phyloP scores from a whole-genome alignment of 106 monocot species.

The Phalaenopsis equestris region DNA sequence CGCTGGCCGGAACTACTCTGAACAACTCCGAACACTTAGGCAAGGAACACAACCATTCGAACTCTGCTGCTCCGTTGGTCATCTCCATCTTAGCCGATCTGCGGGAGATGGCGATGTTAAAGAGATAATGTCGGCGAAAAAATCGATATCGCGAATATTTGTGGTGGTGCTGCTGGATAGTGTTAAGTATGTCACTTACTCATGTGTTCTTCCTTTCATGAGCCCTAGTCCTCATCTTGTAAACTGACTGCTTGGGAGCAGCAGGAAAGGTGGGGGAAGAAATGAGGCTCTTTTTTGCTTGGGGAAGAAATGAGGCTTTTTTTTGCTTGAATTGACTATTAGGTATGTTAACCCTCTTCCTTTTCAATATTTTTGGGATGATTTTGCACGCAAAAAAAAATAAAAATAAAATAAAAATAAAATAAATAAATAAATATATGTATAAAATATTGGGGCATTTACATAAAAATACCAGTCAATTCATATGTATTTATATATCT shows the following conservation, averaged over 20 bases:
- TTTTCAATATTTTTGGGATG: no score
- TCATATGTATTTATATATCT: no score
- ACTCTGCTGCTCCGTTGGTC: conserved; percentile 30
- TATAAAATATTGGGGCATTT: no score
- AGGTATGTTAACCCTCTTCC: no score
- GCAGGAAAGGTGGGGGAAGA: background rate
- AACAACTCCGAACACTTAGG: conserved; percentile 41
- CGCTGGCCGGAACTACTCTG: conserved; percentile 33
- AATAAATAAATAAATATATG: no score
- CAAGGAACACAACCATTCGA: conserved; percentile 11
- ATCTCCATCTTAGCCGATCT: conserved; percentile 84
- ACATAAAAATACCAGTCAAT: no score
- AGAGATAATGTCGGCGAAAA: conserved; percentile 33
- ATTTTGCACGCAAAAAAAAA: no score
- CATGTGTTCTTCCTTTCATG: conserved; percentile 59
- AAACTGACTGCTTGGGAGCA: conserved; percentile 18
- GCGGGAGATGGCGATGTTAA: conserved; percentile 57
- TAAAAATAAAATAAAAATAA: no score
- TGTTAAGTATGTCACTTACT: conserved; percentile 65
- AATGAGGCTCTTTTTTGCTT: background rate
- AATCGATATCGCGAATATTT: conserved; percentile 58
- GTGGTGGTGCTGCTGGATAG: conserved; percentile 65
- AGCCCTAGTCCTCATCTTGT: conserved; percentile 45
- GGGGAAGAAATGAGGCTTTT: conserved; percentile 2
- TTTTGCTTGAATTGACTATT: background rate